Evolutionary conservation across 257 asterid species (phyloP), one percentile per base, ranked within the genome.

Genomic region (Solanum sitiens): DNA sequence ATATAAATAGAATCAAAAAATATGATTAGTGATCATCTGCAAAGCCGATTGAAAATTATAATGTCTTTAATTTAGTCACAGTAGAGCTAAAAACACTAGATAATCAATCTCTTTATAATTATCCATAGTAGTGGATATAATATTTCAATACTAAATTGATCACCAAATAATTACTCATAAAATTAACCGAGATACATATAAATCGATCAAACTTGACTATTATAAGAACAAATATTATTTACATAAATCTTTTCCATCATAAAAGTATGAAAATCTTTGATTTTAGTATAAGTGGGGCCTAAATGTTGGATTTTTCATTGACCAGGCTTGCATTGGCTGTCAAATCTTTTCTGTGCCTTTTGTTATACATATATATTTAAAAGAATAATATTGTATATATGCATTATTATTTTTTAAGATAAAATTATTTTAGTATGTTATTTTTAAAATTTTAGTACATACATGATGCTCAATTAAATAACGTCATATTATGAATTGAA

Each of bases 291-390:
- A 45, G 92, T 67, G 87, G 92, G 91, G 83, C 21, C 56, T 86
- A 32, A 70, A 45, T 86, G 87, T 84, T 86, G 87, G 72, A 84
- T 88, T 86, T 15, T 79, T 79, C 65, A 79, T 45, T 76, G 50
- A 86, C 90, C 53, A 85, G 61, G 79, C 82, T 65, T 59, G 83
- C 89, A 33, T 74, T 68, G 20, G 45, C 20, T 85, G 89, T 90
- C 91, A 86, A 86, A 68, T 88, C 90, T 67, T 39, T 42, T 14
- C 65, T 8, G 14, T 61, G 27, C 68, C n/a, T 56, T 56, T 56
- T 7, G 1, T 21, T 8, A 6, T 45, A 12, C 12, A 11, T 42
- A 10, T 45, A 27, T 20, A 37, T 37, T 37, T 37, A 27, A 27
- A 27, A 27, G 30, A 27, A 27, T 27, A 27, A 27, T 27, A 27